Evolutionary conservation across 2,329 filamentous ascomycete species (phyloP).

Genomic region (Talaromyces sp.): DNA sequence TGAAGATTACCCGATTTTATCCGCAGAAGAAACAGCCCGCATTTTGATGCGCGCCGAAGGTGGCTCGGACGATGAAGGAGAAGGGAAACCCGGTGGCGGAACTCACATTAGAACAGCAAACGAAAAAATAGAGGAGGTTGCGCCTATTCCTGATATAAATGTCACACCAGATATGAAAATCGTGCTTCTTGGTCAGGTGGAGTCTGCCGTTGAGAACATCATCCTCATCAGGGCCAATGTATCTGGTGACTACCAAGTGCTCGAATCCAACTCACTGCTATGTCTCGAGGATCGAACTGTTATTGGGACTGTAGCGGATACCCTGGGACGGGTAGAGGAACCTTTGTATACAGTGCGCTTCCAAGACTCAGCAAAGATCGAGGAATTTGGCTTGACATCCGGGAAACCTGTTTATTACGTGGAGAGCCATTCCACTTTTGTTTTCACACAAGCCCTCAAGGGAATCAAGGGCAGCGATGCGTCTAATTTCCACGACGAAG

Average conservation of each 20-base stretch:
- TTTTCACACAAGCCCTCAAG: constrained; percentile 79
- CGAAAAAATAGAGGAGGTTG: constrained; percentile 59
- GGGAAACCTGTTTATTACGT: constrained; percentile 76
- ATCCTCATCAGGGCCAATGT: constrained; percentile 72
- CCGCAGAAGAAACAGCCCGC: constrained; percentile 74
- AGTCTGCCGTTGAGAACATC: constrained; percentile 72
- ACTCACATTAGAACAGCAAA: constrained; percentile 72
- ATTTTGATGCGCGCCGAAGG: constrained; percentile 79
- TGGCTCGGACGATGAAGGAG: constrained; percentile 72
- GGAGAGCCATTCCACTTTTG: constrained; percentile 69
- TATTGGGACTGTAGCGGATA: constrained; percentile 77
- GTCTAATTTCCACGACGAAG: constrained; percentile 91
- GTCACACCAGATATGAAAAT: constrained; percentile 74
- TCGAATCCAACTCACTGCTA: constrained; percentile 78
- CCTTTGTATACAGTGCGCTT: constrained; percentile 83
- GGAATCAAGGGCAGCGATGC: constrained; percentile 84
- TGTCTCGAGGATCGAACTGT: constrained; percentile 71
- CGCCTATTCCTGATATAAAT: constrained; percentile 71
- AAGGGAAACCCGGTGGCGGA: constrained; percentile 43
- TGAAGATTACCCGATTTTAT: constrained; percentile 65
- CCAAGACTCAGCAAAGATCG: constrained; percentile 61
- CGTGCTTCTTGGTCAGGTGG: constrained; percentile 66
- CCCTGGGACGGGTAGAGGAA: constrained; percentile 76
- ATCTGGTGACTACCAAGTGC: constrained; percentile 75
- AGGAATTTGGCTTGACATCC: constrained; percentile 59